Base-by-base conservation (phyloP, 2,329 filamentous ascomycete genomes). In the Fusarium gaditjirri region DNA sequence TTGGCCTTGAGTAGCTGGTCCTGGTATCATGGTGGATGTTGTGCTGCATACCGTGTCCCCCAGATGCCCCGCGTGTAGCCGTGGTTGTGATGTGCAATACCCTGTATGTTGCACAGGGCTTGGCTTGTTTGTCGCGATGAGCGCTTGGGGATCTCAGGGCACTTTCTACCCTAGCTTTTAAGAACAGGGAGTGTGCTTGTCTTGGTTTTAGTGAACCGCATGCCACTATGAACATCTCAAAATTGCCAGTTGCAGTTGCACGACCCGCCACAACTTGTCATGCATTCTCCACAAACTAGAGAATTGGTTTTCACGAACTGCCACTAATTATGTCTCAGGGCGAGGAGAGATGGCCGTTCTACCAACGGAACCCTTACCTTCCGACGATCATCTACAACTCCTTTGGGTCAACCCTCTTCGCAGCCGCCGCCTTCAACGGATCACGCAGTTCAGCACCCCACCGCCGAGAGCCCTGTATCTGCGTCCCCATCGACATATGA, bases 311-410 rank as follows among this genome's bases (percentile, higher is more conserved):
- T 11, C 23, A 38, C 44, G 52, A 52, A 67, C 50, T 12, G 27
- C 63, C 50, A 62, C 70, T 73, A 44, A 76, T 69, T 58, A 35
- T 36, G 58, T 53, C n/a, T 53, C 31, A 91, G 90, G 90, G 82
- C 87, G 71, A 86, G 89, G 78, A 85, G 86, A 77, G 87, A 88
- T 65, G 87, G 85, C 70, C 86, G 88, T 74, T 84, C 87, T 64
- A 83, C 86, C 29, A 91, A 91, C 77, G 89, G 89, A 44, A 91
- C 89, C 35, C 82, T 90, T 56, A 92, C 89, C 70, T 89, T 91
- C 78, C 89, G 90, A 78, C 88, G 90, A 76, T 84, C 89, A 49
- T 91, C 89, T 50, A 89, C 88, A 70, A 90, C 88, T 23, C 86
- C 87, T 36, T 83, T 85, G 64, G 81, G 80, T 56, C 80, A 84